Evolutionary conservation across 371 early-diverging fungal species (phyloP).

Genomic region (Mucor lusitanicus): DNA sequence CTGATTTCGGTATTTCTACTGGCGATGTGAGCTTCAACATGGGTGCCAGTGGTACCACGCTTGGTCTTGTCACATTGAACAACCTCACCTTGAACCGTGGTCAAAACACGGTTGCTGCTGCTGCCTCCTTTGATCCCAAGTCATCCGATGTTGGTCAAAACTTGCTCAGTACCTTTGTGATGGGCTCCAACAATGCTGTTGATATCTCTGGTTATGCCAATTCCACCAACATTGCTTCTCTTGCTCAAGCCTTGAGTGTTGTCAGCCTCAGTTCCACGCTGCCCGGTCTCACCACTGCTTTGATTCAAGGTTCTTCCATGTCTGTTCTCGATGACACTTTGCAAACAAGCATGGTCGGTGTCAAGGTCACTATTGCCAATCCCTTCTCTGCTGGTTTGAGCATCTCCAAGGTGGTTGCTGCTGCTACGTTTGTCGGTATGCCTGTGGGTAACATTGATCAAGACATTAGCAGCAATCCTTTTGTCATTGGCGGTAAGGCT

Average conservation of each 20-base stretch:
- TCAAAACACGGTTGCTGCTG: slow-evolving; percentile 44
- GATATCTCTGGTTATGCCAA: slow-evolving; percentile 48
- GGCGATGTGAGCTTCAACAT: slow-evolving; percentile 55
- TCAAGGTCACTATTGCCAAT: slow-evolving; percentile 54
- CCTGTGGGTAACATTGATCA: slow-evolving; percentile 54
- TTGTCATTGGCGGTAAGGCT: slow-evolving; percentile 35
- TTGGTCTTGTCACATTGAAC: slow-evolving; percentile 54
- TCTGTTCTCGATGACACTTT: slow-evolving; percentile 44
- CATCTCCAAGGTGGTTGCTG: slow-evolving; percentile 49
- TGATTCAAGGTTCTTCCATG: slow-evolving; percentile 49
- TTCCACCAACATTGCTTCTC: slow-evolving; percentile 50
- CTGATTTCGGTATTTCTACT: slow-evolving; percentile 53
- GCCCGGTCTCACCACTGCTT: slow-evolving; percentile 49
- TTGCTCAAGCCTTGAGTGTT: slow-evolving; percentile 42
- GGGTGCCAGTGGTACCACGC: slow-evolving; percentile 36
- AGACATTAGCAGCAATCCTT: slow-evolving; percentile 45
- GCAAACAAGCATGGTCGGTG: slow-evolving; percentile 45
- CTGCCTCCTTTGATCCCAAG: slow-evolving; percentile 52
- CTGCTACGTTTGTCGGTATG: slow-evolving; percentile 50
- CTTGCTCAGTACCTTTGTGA: slow-evolving; percentile 51
- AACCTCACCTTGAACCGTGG: slow-evolving; percentile 52
- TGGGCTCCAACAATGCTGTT: slow-evolving; percentile 53
- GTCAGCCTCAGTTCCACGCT: slow-evolving; percentile 48
- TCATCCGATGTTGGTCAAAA: slow-evolving; percentile 51
- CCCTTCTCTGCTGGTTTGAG: slow-evolving; percentile 56